Base-by-base conservation (phyloP, 2,329 filamentous ascomycete species). In the Pyrenophora graminea region DNA sequence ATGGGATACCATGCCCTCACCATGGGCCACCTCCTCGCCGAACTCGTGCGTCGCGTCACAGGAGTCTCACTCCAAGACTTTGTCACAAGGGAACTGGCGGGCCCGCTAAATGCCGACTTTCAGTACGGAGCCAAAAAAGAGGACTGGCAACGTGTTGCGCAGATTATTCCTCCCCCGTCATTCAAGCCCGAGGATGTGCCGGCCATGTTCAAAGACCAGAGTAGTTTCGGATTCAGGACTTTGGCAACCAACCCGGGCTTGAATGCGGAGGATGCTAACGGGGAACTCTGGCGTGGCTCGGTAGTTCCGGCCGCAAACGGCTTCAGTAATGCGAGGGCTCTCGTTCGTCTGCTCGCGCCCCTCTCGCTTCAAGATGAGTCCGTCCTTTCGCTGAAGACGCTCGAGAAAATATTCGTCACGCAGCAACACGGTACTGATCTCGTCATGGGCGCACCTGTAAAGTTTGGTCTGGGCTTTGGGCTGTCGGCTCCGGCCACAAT, bases 61-160 rank as follows among this genome's bases (percentile, higher is more conserved):
- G 45, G 50, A 1, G 47, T 56, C 8, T 15, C 53, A 0, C 19
- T 63, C 5, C 9, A 33, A 1, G 33, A 56, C 3, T 60, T 60
- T 18, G 48, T 63, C 3, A 4, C 19, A 5, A 78, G 91, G 96
- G 64, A 96, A 76, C 61, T 86, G 82, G 72, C 84, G 87, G 21
- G 85, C 79, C 72, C 86, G 86, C 30, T 68, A 59, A 50, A 45
- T 64, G 59, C 65, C 2, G 61, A 61, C 32, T 60, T 58, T 36
- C 46, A 52, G 9, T 48, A 62, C 3, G 61, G 61, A 30, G 56
- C 39, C 4, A 34, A 44, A 3, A 27, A 50, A 3, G 25, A 46
- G 1, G 52, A 62, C 17, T 51, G 48, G 40, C 12, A 15, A 6
- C 46, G 59, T 12, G 42, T 56, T 1, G 56, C 61, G 3, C 51